Conservation (phyloP, 129 eudicot species). For the Oenanthe sinensis region DNA sequence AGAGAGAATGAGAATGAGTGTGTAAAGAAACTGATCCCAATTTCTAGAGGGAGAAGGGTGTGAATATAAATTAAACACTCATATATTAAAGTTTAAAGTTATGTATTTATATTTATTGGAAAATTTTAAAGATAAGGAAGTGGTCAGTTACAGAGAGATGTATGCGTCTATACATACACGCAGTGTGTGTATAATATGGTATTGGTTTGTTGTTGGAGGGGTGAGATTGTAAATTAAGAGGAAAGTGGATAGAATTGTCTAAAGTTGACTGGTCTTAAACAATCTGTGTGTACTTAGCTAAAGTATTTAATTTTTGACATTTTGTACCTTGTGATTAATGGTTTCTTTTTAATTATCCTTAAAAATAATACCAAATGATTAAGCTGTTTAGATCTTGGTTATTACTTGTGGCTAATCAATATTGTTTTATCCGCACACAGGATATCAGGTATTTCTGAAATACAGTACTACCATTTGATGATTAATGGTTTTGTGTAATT, state of each 20-base stretch:
- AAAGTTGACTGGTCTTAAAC: slow-evolving; percentile 1
- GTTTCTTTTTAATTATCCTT: too few species aligned
- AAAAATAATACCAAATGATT: too few species aligned
- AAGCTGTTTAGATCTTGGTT: too few species aligned
- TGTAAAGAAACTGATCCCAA: slow-evolving; percentile 3
- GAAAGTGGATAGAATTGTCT: neutral
- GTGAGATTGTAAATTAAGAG: neutral
- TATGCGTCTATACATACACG: neutral
- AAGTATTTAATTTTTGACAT: slow-evolving; percentile 3
- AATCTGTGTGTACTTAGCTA: neutral
- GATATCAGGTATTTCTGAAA: too few species aligned
- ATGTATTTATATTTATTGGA: neutral
- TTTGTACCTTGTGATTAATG: neutral
- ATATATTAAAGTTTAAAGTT: neutral
- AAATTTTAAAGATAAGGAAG: neutral
- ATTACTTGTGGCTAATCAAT: too few species aligned
- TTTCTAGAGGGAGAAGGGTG: neutral
- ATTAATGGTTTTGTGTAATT: too few species aligned
- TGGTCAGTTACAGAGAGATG: neutral
- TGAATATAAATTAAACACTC: neutral
- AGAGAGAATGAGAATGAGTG: slow-evolving; percentile 11
- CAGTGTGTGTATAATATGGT: too few species aligned
- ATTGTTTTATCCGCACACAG: neutral
- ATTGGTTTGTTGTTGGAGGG: neutral
- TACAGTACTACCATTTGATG: too few species aligned